These are phyloP conservation scores for Bombardia bombarda DNA, from an alignment of 495 filamentous ascomycete species.

Conservation along the genomic window DNA sequence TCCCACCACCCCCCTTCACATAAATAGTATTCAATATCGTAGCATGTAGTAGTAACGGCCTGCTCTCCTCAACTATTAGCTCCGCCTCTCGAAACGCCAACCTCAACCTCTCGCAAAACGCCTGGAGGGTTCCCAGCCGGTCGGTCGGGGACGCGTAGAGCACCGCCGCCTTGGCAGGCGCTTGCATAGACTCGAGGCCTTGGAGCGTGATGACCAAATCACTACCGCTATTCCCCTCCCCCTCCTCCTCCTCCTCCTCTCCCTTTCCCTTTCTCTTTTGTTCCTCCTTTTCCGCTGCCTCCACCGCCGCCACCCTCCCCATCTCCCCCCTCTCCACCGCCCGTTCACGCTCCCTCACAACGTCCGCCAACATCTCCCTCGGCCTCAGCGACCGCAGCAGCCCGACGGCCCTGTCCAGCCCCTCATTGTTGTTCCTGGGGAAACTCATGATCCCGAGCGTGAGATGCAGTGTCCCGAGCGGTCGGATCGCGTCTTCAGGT, in stretches of 20 bases:
- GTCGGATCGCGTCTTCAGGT: conserved; percentile 59
- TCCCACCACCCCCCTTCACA: conserved; percentile 34
- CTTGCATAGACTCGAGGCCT: conserved; percentile 43
- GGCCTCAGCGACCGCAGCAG: conserved; percentile 51
- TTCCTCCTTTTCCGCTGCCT: too few species aligned
- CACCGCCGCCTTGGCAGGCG: conserved; percentile 26
- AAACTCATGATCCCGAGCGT: conserved; percentile 87
- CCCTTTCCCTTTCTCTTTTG: background rate
- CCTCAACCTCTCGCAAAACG: conserved; percentile 56
- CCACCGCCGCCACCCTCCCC: background rate
- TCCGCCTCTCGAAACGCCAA: conserved; percentile 53
- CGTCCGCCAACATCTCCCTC: conserved; percentile 32
- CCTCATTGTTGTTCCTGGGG: conserved; percentile 32
- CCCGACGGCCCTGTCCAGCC: conserved; percentile 32
- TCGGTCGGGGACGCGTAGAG: conserved; percentile 48
- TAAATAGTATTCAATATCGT: conserved; percentile 88
- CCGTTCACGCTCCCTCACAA: conserved; percentile 4
- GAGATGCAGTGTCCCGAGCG: conserved; percentile 73
- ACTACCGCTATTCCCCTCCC: background rate
- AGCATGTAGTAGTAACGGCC: conserved; percentile 73
- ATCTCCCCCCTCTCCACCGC: background rate
- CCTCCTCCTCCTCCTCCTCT: background rate
- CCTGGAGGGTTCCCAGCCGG: conserved; percentile 42
- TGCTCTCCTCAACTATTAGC: conserved; percentile 50
- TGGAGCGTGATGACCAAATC: conserved; percentile 33